Evolutionary conservation across 1,139 yeast species (phyloP), one percentile per base, ranked within the genome.

Genomic region (Blastobotrys serpentis): DNA sequence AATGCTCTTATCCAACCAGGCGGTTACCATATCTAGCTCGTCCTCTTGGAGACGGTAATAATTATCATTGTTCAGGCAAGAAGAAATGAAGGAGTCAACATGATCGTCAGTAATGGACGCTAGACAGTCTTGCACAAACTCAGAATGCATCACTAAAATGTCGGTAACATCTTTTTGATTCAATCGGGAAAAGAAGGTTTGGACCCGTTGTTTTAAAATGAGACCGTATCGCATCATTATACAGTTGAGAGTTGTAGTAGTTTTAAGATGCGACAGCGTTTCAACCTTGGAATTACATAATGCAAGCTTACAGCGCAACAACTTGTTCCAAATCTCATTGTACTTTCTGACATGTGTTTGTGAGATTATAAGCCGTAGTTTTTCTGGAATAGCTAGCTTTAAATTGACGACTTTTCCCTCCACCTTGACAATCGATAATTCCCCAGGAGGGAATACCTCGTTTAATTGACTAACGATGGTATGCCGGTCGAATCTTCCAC

Each of bases 381-480:
- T 26, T 8, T 14, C 19, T 11, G 22, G n/a, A 13, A 21, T 17
- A 16, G 36, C 40, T 16, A 21, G 13, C 13, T 32, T 45, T 30
- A 32, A 21, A 4, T 22, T 10, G 14, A 29, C 11, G 6, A 16
- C 18, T 8, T 13, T 13, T 3, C 6, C 23, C 10, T 3, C 29
- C 6, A 22, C 33, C 26, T 34, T 37, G 32, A 29, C 19, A 13
- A 22, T 23, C 6, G 41, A 13, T 14, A 25, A n/a, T 3, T 19
- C 2, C 21, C 22, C 32, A 25, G 14, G 42, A 11, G 32, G 34
- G 18, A 25, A 44, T 21, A 33, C 25, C 33, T 49, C 53, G 10
- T 43, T 46, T 8, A 54, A 14, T 8, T 17, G 33, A 38, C 48
- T 51, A 16, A 45, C 42, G 8, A 52, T 45, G n/a, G 37, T 21